Conservation (phyloP, 257 asterid species). For the Solanum bulbocastanum region DNA sequence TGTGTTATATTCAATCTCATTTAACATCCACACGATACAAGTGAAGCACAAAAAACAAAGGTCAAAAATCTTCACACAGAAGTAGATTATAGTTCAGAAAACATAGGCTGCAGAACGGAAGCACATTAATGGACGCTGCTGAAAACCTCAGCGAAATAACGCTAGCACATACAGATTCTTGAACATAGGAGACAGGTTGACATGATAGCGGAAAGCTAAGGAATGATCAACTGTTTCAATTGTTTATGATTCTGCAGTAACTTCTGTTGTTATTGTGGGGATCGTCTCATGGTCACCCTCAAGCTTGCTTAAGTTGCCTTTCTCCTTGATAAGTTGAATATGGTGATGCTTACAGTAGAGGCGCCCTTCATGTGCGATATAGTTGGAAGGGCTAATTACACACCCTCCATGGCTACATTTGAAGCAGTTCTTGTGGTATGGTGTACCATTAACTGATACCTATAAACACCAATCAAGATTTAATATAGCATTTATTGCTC, state of each 20-base stretch:
- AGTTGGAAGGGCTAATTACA: slow-evolving; percentile 84
- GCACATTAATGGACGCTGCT: background rate
- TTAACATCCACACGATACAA: background rate
- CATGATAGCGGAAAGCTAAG: background rate
- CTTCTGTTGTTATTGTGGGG: slow-evolving; percentile 8
- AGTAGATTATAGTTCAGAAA: background rate
- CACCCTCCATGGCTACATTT: slow-evolving; percentile 98
- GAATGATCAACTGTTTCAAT: background rate
- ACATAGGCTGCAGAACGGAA: background rate
- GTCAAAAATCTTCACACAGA: background rate
- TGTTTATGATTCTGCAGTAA: slow-evolving; percentile 22
- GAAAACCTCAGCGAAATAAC: background rate
- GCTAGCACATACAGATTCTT: background rate
- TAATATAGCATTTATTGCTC: background rate
- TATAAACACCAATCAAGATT: slow-evolving; percentile 7
- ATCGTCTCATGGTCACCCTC: slow-evolving; percentile 56
- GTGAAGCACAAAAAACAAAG: background rate
- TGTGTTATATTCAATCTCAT: background rate
- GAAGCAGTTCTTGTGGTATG: slow-evolving; percentile 90
- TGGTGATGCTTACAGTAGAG: slow-evolving; percentile 99
- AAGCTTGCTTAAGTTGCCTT: slow-evolving; percentile 95
- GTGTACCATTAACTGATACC: slow-evolving; percentile 81
- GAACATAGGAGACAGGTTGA: background rate
- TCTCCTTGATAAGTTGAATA: slow-evolving; percentile 91
- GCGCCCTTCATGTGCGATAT: slow-evolving; percentile 87